These are phyloP conservation scores for Penicillium flavigenum DNA, from an alignment of 495 filamentous ascomycete species.

Conservation along the genomic window DNA sequence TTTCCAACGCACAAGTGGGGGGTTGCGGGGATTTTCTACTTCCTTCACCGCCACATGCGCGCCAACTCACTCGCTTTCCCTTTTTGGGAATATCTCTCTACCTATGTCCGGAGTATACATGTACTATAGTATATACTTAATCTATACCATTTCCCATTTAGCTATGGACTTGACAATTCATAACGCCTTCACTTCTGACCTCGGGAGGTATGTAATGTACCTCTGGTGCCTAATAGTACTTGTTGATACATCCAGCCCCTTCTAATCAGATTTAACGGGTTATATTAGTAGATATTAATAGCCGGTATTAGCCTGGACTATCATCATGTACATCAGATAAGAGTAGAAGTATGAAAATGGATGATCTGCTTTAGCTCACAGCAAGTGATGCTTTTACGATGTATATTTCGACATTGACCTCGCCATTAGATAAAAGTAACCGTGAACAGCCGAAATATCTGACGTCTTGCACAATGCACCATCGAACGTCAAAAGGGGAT, in stretches of 20 bases:
- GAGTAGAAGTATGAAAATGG: not conserved
- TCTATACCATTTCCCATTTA: too few species aligned
- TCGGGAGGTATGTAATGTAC: not conserved
- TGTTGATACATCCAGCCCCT: not conserved
- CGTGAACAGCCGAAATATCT: not conserved
- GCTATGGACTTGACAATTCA: too few species aligned
- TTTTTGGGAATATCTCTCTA: conserved; percentile 16
- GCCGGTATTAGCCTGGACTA: not conserved
- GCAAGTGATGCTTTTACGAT: not conserved
- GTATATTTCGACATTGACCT: not conserved
- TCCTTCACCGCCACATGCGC: conserved; percentile 45
- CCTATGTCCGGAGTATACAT: too few species aligned
- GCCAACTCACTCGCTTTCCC: conserved; percentile 33
- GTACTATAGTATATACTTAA: too few species aligned
- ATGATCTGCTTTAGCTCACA: not conserved
- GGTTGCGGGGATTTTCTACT: conserved; percentile 39
- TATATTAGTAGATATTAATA: not conserved
- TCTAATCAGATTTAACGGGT: not conserved
- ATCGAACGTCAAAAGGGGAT: not conserved
- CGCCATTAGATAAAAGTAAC: not conserved
- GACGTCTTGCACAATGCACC: not conserved
- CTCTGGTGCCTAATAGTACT: not conserved
- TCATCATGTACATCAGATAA: not conserved
- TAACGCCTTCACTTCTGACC: too few species aligned
- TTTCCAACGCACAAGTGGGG: conserved; percentile 34